These are phyloP conservation scores for Karstenula rhodostoma DNA, from an alignment of 2,329 filamentous ascomycete genomes.

Conservation along the genomic window DNA sequence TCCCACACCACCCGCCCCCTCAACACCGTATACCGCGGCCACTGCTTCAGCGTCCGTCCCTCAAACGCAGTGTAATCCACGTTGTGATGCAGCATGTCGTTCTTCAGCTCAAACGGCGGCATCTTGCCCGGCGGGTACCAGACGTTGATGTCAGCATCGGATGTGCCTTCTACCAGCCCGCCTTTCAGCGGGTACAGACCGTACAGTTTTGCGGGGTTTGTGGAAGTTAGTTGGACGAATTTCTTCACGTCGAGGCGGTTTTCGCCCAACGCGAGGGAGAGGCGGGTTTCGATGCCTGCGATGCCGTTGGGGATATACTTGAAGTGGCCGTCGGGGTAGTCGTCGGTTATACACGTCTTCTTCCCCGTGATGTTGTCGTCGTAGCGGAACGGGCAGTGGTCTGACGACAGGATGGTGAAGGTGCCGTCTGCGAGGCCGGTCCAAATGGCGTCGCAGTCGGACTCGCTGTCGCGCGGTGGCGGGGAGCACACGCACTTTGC, in stretches of 20 bases:
- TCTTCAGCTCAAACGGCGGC: constrained; percentile 57
- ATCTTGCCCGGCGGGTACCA: constrained; percentile 54
- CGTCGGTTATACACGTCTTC: constrained; percentile 57
- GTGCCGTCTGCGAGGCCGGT: constrained; percentile 60
- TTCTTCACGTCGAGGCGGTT: constrained; percentile 55
- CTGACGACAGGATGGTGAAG: constrained; percentile 61
- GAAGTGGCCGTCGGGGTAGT: constrained; percentile 59
- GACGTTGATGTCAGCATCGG: constrained; percentile 65
- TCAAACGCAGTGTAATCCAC: constrained; percentile 71
- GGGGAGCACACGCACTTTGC: constrained; percentile 65
- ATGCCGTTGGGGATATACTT: constrained; percentile 66
- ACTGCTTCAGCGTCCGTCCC: constrained; percentile 64
- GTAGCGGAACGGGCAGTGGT: constrained; percentile 61
- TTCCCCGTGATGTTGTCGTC: constrained; percentile 50
- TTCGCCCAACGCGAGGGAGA: constrained; percentile 56
- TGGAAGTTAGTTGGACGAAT: constrained; percentile 64
- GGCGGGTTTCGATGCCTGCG: constrained; percentile 65
- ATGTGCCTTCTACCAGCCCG: constrained; percentile 57
- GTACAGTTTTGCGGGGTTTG: constrained; percentile 66
- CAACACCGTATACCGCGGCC: constrained; percentile 69
- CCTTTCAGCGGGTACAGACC: constrained; percentile 63
- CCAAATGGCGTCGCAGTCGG: constrained; percentile 63
- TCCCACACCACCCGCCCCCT: constrained; percentile 68
- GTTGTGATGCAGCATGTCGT: constrained; percentile 66
- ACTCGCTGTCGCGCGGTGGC: constrained; percentile 57